A percentile compares a stretch with the other conserved stretches of the same genome.
Conservation (phyloP, 2,329 filamentous ascomycete species). For the Diatrype stigma region DNA sequence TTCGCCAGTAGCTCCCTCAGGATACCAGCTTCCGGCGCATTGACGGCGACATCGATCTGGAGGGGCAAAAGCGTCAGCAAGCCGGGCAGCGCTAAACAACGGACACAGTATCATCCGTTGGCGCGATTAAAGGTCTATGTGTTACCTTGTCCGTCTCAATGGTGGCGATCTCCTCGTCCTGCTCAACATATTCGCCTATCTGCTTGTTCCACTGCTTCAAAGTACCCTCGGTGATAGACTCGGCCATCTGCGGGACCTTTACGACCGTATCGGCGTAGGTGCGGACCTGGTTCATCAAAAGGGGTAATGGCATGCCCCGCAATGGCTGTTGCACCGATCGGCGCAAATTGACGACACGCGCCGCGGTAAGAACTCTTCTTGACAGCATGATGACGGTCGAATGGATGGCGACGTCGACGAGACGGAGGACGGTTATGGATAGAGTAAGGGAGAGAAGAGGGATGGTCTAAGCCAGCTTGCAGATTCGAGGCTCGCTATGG, state of each 20-base stretch:
- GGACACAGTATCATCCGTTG: too few species aligned
- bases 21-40: slow-evolving; percentile 83
- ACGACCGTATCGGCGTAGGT: slow-evolving; percentile 76
- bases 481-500: too few species aligned
- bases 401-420: neutral
- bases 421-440: neutral
- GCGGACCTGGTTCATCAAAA: slow-evolving; percentile 54
- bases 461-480: too few species aligned
- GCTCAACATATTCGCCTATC: slow-evolving; percentile 89
- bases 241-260: slow-evolving; percentile 96
- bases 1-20: slow-evolving; percentile 89
- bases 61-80: neutral
- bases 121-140: too few species aligned
- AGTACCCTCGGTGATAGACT: slow-evolving; percentile 97
- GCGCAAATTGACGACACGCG: slow-evolving; percentile 34
- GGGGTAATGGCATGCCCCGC: slow-evolving; percentile 41
- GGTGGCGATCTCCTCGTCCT: slow-evolving; percentile 95
- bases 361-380: slow-evolving; percentile 33
- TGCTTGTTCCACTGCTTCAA: slow-evolving; percentile 92
- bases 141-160: slow-evolving; percentile 97
- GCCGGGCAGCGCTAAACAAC: neutral
- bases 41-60: slow-evolving; percentile 94
- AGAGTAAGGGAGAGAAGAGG: too few species aligned
- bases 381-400: slow-evolving; percentile 25
- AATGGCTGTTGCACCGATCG: slow-evolving; percentile 36